Percentiles rank a stretch among this genome's conserved stretches.
Conservation (phyloP, 257 asterid species). For the Scutellaria barbata region DNA sequence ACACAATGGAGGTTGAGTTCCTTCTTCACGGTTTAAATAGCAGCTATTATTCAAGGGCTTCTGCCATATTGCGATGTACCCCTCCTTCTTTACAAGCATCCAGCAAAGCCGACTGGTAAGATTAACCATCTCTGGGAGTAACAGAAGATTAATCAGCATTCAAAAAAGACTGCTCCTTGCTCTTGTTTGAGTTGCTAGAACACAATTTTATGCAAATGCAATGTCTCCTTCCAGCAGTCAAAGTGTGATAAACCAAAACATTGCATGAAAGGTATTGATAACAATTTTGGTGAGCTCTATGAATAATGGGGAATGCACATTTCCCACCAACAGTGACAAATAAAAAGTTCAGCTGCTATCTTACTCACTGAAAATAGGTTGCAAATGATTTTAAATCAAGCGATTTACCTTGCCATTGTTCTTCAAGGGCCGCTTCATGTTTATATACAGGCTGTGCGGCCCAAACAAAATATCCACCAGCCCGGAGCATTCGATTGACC, state of each 20-base stretch:
- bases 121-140: conserved; percentile 76
- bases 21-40: conserved; percentile 78
- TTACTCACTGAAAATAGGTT: conserved; percentile 9
- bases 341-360: conserved; percentile 8
- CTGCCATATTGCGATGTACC: conserved; percentile 94
- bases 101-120: conserved; percentile 86
- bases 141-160: conserved; percentile 18
- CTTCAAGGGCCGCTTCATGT: conserved; percentile 80
- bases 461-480: conserved; percentile 96
- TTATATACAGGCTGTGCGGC: conserved; percentile 98
- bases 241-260: conserved; percentile 22
- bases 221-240: conserved; percentile 21
- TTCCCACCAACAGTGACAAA: conserved; percentile 20
- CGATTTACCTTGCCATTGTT: conserved; percentile 87
- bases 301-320: conserved; percentile 6
- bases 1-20: conserved; percentile 77
- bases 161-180: conserved; percentile 20
- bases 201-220: conserved; percentile 12
- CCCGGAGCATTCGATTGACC: conserved; percentile 94
- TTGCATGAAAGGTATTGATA: background rate
- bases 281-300: background rate
- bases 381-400: background rate
- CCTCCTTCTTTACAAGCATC: conserved; percentile 92
- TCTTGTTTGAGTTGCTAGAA: conserved; percentile 19
- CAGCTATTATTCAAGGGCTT: conserved; percentile 87